These are phyloP conservation scores for Cordyceps militaris DNA, from an alignment of 2,329 filamentous ascomycete species.

Conservation along the genomic window DNA sequence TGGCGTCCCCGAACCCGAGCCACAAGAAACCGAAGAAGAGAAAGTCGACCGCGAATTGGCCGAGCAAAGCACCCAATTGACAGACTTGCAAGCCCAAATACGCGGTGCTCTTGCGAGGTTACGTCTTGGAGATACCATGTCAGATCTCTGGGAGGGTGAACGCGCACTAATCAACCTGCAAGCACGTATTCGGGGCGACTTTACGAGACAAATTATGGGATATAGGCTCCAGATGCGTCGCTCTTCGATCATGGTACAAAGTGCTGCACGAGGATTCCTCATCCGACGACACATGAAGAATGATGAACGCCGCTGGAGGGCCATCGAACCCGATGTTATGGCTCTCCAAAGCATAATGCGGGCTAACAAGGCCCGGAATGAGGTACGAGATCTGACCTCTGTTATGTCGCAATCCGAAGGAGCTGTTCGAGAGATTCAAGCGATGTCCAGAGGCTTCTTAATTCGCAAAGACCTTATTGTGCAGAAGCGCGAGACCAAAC, in stretches of 20 bases:
- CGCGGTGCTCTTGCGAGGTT: constrained; percentile 74
- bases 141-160: constrained; percentile 82
- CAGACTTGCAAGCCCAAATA: constrained; percentile 81
- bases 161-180: constrained; percentile 74
- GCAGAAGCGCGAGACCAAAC: constrained; percentile 49
- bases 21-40: constrained; percentile 85
- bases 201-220: constrained; percentile 71
- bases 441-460: constrained; percentile 60
- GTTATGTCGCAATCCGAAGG: constrained; percentile 56
- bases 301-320: constrained; percentile 61
- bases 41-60: constrained; percentile 72
- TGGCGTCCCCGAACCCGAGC: constrained; percentile 69
- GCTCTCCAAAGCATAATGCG: constrained; percentile 76
- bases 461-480: constrained; percentile 49
- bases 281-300: constrained; percentile 56
- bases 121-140: constrained; percentile 74
- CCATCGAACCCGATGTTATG: constrained; percentile 63
- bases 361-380: constrained; percentile 55
- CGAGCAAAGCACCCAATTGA: constrained; percentile 64
- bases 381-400: constrained; percentile 48
- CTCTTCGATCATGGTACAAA: constrained; percentile 76
- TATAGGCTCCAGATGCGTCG: constrained; percentile 77
- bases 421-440: constrained; percentile 59
- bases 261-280: constrained; percentile 67
- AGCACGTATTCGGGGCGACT: constrained; percentile 79